Base-by-base conservation (phyloP, 257 asterid genomes). In the Solanum pennellii region DNA sequence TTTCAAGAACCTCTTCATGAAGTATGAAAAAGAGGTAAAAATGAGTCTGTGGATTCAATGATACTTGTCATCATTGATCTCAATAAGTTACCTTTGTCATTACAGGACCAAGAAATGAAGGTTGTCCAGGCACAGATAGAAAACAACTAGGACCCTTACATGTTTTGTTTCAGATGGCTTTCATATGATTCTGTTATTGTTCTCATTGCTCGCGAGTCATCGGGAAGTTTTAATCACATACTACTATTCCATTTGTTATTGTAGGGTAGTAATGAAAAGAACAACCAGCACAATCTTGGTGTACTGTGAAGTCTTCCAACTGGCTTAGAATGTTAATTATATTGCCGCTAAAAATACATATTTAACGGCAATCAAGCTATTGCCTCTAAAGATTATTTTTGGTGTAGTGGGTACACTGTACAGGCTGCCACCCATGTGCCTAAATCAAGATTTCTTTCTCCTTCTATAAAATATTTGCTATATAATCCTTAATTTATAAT, bases 21-120 rank as follows among this genome's bases (percentile, higher is more conserved):
- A 89, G 85, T 97, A 95, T 82, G 98, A 97, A 89, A 90, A 87
- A 88, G 92, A 92, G 98, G 99, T 94, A 88, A 66, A 74, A 1
- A 37, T 7, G 42, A 74, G 52, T 74, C 37, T 35, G 20, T 39
- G 49, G 29, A 37, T 20, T 73, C 11, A 73, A 37, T 37, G 47
- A 37, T 73, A 9, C 49, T 35, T 5, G 29, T 73, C 29, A 35
- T 0, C 6, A 69, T 44, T 44, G 77, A 71, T 29, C 42, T 31
- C 31, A 21, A 12, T 21, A 74, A 37, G 31, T 74, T 37, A 37
- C 75, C 6, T 83, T 37, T 11, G 27, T 59, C 29, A 44, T 20
- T 18, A 10, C 16, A 89, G 91, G 90, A 89, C 35, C 88, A 91
- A 85, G 90, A 90, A 82, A 89, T 89, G 87, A 89, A 88, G 77